Evolutionary conservation across 2,329 filamentous ascomycete species (phyloP), one percentile per base, ranked within the genome.

Genomic region (Aspergillus sp.): DNA sequence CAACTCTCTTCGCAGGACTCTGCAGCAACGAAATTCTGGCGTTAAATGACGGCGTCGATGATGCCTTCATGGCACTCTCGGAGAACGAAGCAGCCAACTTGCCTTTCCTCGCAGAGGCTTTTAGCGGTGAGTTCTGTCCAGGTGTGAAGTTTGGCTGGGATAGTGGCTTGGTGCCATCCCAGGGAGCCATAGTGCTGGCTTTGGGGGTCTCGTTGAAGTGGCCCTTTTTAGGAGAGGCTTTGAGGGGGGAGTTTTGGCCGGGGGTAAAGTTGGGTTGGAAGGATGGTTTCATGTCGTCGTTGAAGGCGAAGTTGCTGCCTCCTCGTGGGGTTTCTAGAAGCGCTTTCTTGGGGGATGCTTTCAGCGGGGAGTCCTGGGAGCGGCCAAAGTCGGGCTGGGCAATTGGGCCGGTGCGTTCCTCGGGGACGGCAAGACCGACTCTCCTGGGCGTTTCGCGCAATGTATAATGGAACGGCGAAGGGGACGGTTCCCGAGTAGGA

Each of bases 1-100:
- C 57, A 20, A 70, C 61, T 43, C 69, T 67, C 50, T 71, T 71
- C 2, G 73, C 71, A 6, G 73, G 73, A 43, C 69, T 73, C 51
- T 70, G 65, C 13, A 75, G 59, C 5, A 73, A 53, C 9, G 68
- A 70, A 9, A 56, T 46, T 46, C 64, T 54, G 20, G 57, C 56
- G 42, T 67, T 70, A 9, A 68, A 60, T 13, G 32, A 35, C 2
- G 67, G 66, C 1, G 69, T 63, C 1, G 64, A 58, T 2, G 59
- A 59, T 15, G 62, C 52, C 46, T 68, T 66, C 4, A 60, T 50
- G 2, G 64, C 58, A 4, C 65, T 64, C 41, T 67, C 63, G 7
- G 59, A 54, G 43, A 71, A 69, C 3, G 66, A 65, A 6, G 65
- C 60, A 15, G 62, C 65, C 15, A 70, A 50, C 7, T 69, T 56